phyloP scores from a whole-genome alignment of 2,329 filamentous ascomycete genomes.

The Colletotrichum caudatum region DNA sequence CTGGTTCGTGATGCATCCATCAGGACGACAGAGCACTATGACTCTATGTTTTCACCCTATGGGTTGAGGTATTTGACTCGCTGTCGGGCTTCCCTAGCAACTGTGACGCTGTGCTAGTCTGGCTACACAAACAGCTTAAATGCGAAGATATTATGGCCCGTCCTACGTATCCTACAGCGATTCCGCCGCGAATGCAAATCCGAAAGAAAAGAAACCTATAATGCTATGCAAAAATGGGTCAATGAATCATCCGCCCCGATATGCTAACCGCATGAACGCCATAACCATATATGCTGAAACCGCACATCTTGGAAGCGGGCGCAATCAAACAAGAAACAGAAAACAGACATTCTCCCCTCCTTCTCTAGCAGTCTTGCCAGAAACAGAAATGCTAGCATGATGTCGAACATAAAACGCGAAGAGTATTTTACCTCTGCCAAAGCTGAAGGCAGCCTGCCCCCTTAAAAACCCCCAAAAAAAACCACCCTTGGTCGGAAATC shows the following conservation, averaged over 20 bases:
- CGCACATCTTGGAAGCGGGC: not conserved
- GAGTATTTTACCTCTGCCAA: not conserved
- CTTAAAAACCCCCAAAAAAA: no score
- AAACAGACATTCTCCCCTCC: not conserved
- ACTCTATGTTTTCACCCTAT: not conserved
- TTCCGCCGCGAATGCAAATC: not conserved
- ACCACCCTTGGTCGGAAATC: not conserved
- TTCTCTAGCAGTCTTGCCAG: not conserved
- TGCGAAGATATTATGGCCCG: slow-evolving; percentile 12
- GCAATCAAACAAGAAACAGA: not conserved
- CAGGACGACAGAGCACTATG: not conserved
- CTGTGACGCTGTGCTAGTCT: not conserved
- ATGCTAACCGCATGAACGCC: slow-evolving; percentile 10
- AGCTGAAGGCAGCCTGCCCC: not conserved
- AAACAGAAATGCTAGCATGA: slow-evolving; percentile 6
- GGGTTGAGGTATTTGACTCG: not conserved
- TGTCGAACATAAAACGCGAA: not conserved
- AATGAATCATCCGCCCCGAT: not conserved
- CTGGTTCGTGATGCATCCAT: not conserved
- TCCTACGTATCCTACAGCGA: not conserved
- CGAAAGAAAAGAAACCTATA: not conserved
- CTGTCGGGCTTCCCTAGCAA: not conserved
- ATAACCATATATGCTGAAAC: slow-evolving; percentile 7
- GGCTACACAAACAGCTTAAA: not conserved
- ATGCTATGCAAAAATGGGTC: slow-evolving; percentile 27